Percentiles rank a stretch among this genome's conserved stretches.
phyloP scores from a whole-genome alignment of 2,329 filamentous ascomycete genomes.

The Albifimbria verrucaria region DNA sequence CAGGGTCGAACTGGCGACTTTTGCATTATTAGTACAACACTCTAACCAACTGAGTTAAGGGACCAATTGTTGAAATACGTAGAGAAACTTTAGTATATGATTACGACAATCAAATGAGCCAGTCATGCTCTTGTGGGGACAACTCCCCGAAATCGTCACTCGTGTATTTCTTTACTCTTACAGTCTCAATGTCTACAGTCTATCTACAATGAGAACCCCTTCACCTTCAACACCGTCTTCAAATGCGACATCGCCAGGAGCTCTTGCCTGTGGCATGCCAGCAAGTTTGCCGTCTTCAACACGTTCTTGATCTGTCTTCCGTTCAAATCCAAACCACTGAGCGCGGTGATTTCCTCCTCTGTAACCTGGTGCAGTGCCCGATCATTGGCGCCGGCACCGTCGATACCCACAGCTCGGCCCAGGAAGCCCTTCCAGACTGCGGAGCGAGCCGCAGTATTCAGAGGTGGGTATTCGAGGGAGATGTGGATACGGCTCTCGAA shows the following conservation, averaged over 20 bases:
- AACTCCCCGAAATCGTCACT: no score
- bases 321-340: constrained; percentile 40
- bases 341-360: constrained; percentile 26
- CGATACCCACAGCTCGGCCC: constrained; percentile 20
- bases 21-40: no score
- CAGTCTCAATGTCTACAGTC: neutral
- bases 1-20: no score
- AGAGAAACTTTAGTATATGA: no score
- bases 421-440: constrained; percentile 39
- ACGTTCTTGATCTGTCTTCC: constrained; percentile 50
- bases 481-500: constrained; percentile 48
- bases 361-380: constrained; percentile 28
- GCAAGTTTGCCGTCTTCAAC: constrained; percentile 33
- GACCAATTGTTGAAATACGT: no score
- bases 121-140: no score
- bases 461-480: constrained; percentile 41
- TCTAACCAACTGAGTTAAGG: no score
- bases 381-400: constrained; percentile 14
- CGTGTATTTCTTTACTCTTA: neutral
- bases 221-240: constrained; percentile 25
- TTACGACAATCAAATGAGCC: neutral
- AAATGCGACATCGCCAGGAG: constrained; percentile 24
- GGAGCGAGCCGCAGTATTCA: constrained; percentile 31
- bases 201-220: constrained; percentile 21
- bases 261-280: constrained; percentile 28